phyloP scores from a whole-genome alignment of 169 alveolate species.

The Eimeria brunetti region DNA sequence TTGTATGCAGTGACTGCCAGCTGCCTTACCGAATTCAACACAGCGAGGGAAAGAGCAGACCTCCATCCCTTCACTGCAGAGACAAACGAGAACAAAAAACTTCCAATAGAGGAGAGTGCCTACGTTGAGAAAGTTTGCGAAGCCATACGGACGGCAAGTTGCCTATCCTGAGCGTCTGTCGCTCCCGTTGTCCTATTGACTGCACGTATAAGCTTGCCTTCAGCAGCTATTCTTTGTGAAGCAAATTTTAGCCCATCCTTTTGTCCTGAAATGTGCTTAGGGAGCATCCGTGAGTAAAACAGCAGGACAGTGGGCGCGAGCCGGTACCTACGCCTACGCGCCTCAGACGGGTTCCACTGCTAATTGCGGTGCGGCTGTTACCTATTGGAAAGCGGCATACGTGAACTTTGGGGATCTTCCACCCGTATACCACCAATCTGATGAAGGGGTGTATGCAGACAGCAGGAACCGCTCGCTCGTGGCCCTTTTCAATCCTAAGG shows the following conservation, averaged over 20 bases:
- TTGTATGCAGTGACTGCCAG: background rate
- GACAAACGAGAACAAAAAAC: background rate
- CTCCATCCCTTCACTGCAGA: background rate
- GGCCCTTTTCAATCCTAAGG: background rate
- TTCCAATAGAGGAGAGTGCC: background rate
- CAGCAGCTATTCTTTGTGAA: too few relatives aligned
- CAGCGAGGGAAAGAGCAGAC: background rate
- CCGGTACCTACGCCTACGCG: background rate
- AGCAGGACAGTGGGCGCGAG: background rate
- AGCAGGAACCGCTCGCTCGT: background rate
- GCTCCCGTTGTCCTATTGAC: too few relatives aligned
- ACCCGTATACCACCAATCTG: background rate
- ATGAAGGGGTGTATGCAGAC: background rate
- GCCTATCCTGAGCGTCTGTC: too few relatives aligned
- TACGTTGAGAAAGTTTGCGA: background rate
- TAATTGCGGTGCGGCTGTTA: background rate
- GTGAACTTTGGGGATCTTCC: background rate
- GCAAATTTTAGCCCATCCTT: too few relatives aligned
- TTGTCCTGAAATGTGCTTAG: too few relatives aligned
- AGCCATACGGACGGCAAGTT: background rate
- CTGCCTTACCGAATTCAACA: conserved; percentile 22
- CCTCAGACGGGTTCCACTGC: background rate
- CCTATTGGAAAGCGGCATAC: background rate
- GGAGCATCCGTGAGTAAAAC: too few relatives aligned
- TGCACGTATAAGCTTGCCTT: too few relatives aligned